Evolutionary conservation across 306 rosid species (phyloP), one percentile per base, ranked within the genome.

Genomic region (Purshia tridentata): DNA sequence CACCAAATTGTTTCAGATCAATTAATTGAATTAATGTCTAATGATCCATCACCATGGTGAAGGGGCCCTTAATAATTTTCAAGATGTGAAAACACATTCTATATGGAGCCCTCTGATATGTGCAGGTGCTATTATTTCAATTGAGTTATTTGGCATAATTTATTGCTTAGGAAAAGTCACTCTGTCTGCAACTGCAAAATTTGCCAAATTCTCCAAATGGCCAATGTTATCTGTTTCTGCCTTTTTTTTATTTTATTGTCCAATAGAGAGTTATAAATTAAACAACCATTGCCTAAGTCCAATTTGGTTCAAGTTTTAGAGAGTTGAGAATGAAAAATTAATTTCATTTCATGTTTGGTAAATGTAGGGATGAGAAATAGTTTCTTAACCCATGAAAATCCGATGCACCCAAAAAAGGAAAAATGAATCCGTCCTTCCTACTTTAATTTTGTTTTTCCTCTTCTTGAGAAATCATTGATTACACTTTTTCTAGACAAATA

Each of bases 1-100:
- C 52, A 16, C 57, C 80, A 76, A 75, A 74, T 72, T 66, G 29
- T 72, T 62, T 41, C 72, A 77, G 61, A 62, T 62, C 53, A 20
- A 52, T 46, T 12, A 45, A 55, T 45, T 18, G 53, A 68, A 47
- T 65, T 77, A 19, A 16, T 20, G 60, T 67, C 45, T 45, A 72
- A 72, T 70, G 78, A 72, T 84, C 81, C 55, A 78, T 84, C 87
- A 82, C 37, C 72, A 51, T 70, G 63, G 19, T 42, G 54, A 70
- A 75, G 23, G 77, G 86, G 45, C 86, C 76, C 80, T 67, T 69
- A 23, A 65, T 69, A 23, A 65, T 77, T 35, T 50, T 67, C 22
- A 51, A 67, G 83, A 82, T 66, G 81, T 74, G 84, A 78, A 83
- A 65, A 23, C 70, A 69, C 84, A 68, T 66, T 74, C 76, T 63